phyloP scores from a whole-genome alignment of 2,329 filamentous ascomycete genomes.

The Aspergillus pseudotamarii region DNA sequence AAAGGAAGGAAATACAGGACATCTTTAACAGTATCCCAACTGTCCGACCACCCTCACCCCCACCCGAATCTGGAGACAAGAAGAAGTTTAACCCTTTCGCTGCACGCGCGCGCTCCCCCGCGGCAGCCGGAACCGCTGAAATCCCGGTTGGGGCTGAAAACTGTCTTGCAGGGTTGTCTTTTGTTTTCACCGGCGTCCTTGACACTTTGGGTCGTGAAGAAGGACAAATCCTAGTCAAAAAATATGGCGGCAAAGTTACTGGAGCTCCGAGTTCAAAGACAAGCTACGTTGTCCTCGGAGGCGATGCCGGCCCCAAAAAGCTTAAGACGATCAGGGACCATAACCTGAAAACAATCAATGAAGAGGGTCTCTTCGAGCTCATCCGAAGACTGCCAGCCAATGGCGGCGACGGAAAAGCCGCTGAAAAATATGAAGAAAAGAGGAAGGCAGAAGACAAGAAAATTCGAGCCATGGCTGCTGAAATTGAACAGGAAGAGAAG shows the following conservation, averaged over 20 bases:
- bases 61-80: conserved; percentile 66
- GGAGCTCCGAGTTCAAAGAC: conserved; percentile 87
- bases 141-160: conserved; percentile 84
- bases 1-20: conserved; percentile 73
- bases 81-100: conserved; percentile 77
- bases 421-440: conserved; percentile 82
- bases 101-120: conserved; percentile 63
- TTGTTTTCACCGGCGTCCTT: conserved; percentile 93
- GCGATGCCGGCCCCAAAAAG: conserved; percentile 91
- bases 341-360: conserved; percentile 88
- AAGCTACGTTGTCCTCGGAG: conserved; percentile 86
- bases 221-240: conserved; percentile 82
- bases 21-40: conserved; percentile 88
- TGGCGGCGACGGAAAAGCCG: conserved; percentile 85
- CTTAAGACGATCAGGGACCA: conserved; percentile 79
- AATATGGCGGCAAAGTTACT: conserved; percentile 90
- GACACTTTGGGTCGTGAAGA: conserved; percentile 81
- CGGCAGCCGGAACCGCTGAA: conserved; percentile 66
- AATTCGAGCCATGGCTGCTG: conserved; percentile 74
- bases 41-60: conserved; percentile 80
- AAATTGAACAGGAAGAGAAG: conserved; percentile 83
- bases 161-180: conserved; percentile 84
- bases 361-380: conserved; percentile 85
- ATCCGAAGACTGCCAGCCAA: conserved; percentile 80
- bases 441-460: conserved; percentile 82